Conservation (phyloP, 139 green algal genomes). For the Chlorella sp. region DNA sequence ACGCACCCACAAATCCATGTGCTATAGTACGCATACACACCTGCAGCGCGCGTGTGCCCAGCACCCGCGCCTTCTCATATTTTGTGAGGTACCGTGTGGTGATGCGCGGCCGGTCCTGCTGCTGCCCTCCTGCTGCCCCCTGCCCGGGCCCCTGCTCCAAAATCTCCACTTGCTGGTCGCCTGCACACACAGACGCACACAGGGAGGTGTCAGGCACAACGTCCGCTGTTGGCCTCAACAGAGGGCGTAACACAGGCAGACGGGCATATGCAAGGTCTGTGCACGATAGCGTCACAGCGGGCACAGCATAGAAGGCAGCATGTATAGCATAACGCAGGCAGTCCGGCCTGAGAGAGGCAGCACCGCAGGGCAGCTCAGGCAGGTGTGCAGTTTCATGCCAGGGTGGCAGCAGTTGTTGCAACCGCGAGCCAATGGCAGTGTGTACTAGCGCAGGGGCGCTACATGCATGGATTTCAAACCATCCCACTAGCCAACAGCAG, state of each 20-base stretch:
- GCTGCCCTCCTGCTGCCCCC: neutral
- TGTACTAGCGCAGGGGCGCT: too few relatives aligned
- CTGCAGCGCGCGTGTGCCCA: conserved; percentile 95
- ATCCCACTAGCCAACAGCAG: too few relatives aligned
- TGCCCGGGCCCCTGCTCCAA: conserved; percentile 30
- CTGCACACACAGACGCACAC: neutral
- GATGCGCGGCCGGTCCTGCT: conserved; percentile 69
- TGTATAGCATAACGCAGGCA: too few relatives aligned
- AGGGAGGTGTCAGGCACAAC: neutral
- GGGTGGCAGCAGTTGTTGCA: neutral
- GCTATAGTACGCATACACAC: conserved; percentile 63
- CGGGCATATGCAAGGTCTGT: neutral
- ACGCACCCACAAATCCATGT: too few relatives aligned
- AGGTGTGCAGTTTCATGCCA: neutral
- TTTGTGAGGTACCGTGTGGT: conserved; percentile 99
- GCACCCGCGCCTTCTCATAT: conserved; percentile 94
- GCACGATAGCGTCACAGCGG: too few relatives aligned
- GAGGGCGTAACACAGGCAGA: neutral
- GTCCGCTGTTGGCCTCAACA: too few relatives aligned
- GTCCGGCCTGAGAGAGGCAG: too few relatives aligned
- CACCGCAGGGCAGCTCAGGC: too few relatives aligned
- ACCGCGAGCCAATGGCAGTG: too few relatives aligned
- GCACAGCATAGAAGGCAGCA: too few relatives aligned
- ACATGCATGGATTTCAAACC: too few relatives aligned
- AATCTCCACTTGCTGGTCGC: conserved; percentile 33